Evolutionary conservation across 148 eudicot species (phyloP), one percentile per base, ranked within the genome.

Genomic region (Rhododendron vialii): DNA sequence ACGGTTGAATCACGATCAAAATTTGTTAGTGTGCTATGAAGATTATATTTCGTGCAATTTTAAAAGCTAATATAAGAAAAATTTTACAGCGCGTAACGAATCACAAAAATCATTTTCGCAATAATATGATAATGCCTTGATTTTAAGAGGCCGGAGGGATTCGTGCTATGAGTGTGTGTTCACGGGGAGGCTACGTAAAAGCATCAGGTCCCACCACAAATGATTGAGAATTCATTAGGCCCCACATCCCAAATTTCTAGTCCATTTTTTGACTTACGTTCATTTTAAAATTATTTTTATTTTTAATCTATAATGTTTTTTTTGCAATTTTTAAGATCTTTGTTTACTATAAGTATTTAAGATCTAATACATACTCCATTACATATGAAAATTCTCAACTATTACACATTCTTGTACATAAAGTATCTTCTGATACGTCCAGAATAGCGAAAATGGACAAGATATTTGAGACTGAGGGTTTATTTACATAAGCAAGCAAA

Each of bases 141-240:
- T 50, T 50, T 41, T 41, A 6, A 6, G 22, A 55, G 61, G 17
- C 30, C 30, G 30, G 61, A 55, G 61, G 18, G 61, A 55, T 20
- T 38, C 43, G 80, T 41, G 15, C 30, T 30, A 30, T 30, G 30
- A 30, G 30, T 55, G 26, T 24, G 45, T 38, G 53, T 61, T 61
- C 84, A 83, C 76, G 84, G 73, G 84, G 6, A n/a, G 84, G 84
- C 76, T n/a, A 41, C 5, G 15, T 0, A 77, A 7, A 77, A 77
- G 51, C 50, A 43, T 22, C 51, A 22, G 30, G 80, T 20, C 80
- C 84, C 84, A 61, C 84, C 53, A 28, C 65, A 83, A 41, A 65
- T 83, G 84, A 83, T 83, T 61, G 84, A 83, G 76, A 61, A 10
- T 63, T 83, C 76, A 63, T 24, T 5, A 45, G 36, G 18, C 84